Evolutionary conservation across 441 rosid genomes (phyloP).

Genomic region (Jatropha podagrica): DNA sequence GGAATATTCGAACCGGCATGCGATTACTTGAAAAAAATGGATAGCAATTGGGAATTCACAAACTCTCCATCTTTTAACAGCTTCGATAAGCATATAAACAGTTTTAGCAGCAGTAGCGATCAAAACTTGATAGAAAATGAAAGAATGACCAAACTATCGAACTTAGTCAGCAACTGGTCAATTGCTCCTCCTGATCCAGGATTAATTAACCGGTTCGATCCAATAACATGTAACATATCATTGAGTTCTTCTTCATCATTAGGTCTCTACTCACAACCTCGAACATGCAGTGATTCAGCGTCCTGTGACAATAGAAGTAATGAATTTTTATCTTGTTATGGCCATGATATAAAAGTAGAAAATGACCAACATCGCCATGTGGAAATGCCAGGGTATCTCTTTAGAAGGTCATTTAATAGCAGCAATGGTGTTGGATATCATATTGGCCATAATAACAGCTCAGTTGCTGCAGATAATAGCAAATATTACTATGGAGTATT

Average conservation of each 20-base stretch:
- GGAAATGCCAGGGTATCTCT: slow-evolving; percentile 12
- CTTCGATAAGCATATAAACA: slow-evolving; percentile 31
- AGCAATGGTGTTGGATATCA: slow-evolving; percentile 28
- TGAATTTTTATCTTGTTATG: slow-evolving; percentile 27
- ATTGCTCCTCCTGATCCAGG: slow-evolving; percentile 67
- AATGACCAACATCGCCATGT: slow-evolving; percentile 19
- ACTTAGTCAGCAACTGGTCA: slow-evolving; percentile 64
- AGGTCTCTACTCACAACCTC: slow-evolving; percentile 26
- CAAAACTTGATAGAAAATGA: slow-evolving; percentile 23
- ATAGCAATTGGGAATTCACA: slow-evolving; percentile 45
- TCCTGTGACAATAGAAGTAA: slow-evolving; percentile 17
- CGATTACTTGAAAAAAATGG: slow-evolving; percentile 51
- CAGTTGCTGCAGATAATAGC: slow-evolving; percentile 38
- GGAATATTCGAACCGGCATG: slow-evolving; percentile 49
- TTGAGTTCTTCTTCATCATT: slow-evolving; percentile 30
- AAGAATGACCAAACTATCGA: slow-evolving; percentile 49
- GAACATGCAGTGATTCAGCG: slow-evolving; percentile 20
- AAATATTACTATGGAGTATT: slow-evolving; percentile 29
- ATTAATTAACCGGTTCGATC: slow-evolving; percentile 27
- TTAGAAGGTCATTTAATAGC: slow-evolving; percentile 18
- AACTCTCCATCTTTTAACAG: slow-evolving; percentile 28
- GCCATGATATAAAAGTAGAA: slow-evolving; percentile 32
- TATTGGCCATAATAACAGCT: slow-evolving; percentile 25
- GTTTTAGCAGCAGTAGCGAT: slow-evolving; percentile 1
- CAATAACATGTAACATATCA: slow-evolving; percentile 44